Evolutionary conservation across 108 stramenopile genomes (phyloP), one percentile per base, ranked within the genome.

Genomic region (Pseudonitzschia multistriata): DNA sequence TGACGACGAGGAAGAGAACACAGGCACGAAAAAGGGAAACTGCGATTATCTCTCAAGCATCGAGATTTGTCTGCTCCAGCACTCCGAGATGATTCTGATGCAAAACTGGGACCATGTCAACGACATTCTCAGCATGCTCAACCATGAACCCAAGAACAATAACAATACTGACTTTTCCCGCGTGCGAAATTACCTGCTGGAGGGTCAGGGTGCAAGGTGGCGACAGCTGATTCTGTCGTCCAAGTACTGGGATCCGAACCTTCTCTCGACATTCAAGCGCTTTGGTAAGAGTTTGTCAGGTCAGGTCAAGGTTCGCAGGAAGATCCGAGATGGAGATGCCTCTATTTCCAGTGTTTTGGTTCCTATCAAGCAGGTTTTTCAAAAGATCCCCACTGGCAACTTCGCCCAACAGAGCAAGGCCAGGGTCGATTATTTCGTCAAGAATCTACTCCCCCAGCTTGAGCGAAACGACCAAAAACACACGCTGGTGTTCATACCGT

Each of bases 31-130:
- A 5, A 84, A 86, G n/a, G 70, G 67, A 3, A 85, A 79, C 39
- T 65, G 71, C 15, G 96, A 96, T 70, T 98, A 91, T 66, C 74
- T 98, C 36, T 92, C 93, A 11, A 94, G 93, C 67, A 91, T 98
- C 53, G 97, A 98, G 68, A 78, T 96, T 33, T 93, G 93, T 66
- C 62, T 92, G 21, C 55, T 97, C 40, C 66, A 67, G 37, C 72
- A 88, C 15, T 79, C 83, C 48, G 96, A 98, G 71, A 93, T 98
- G 28, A 64, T 96, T 40, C 50, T 93, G 60, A 97, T 97, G 97
- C 97, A 98, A 72, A 98, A 98, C 62, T 97, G 96, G 96, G 96
- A 96, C 74, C 96, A 97, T 72, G 89, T 96, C 33, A 86, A 87
- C 49, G 78, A 76, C 49, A 57, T 90, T 29, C 78, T 97, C 33